Evolutionary conservation across 1,284 basidiomycete genomes (phyloP), one percentile per base, ranked within the genome.

Genomic region (Ustilago bromivora): DNA sequence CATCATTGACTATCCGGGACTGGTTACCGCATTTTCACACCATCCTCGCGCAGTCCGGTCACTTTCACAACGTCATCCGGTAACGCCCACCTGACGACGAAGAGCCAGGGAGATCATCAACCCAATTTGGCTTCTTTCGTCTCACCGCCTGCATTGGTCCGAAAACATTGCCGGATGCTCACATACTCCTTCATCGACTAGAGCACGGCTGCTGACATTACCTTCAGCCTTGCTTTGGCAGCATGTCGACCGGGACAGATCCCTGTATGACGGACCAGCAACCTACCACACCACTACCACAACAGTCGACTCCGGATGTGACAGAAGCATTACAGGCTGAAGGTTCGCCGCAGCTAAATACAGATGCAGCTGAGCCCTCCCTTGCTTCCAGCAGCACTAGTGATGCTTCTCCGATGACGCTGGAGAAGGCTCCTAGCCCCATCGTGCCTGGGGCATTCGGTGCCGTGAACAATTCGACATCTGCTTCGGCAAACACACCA

Each of bases 211-310:
- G n/a, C 35, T 49, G 40, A 46, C 10, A 31, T 36, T 10, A 40
- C 7, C 47, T 15, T 40, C 47, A 38, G 47, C 57, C 36, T 40
- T 28, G 40, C 51, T 38, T n/a, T 28, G 34, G 35, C 63, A 66
- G 69, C 56, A 71, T 71, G 69, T 59, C 69, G 56, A 63, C 55
- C 19, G 56, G 36, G 41, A 62, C 52, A 11, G 56, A n/a, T 19
- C 15, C 51, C n/a, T 11, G 55, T 17, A 43, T 55, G 49, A 38
- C 19, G 36, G 58, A 66, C 32, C 43, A 66, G n/a, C 41, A 35
- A 31, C 36, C 38, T 4, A 53, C 2, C 38, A 2, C 35, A 31
- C 41, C 40, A 13, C 31, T 31, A 34, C 12, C 32, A 54, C 13
- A 12, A 23, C 8, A 19, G n/a, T 10, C n/a, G 35, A 9, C 1